These are phyloP conservation scores for Pluteus cervinus DNA, from an alignment of 768 basidiomycete species.

Conservation along the genomic window DNA sequence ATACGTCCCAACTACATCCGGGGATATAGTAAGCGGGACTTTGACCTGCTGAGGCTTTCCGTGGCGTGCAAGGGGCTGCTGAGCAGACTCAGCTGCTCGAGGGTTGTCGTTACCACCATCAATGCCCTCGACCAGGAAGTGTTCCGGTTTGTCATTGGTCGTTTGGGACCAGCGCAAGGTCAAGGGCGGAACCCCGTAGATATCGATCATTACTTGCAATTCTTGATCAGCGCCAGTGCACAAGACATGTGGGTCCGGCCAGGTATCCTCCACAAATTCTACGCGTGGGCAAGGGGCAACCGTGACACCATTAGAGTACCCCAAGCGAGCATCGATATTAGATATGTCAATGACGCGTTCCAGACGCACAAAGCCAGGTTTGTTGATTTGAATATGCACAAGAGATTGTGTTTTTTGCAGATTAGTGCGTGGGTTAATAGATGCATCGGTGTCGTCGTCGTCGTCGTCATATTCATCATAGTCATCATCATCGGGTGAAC, in stretches of 20 bases:
- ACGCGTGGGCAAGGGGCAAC: conserved; percentile 82
- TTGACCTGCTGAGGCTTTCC: conserved; percentile 46
- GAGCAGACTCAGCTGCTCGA: conserved; percentile 13
- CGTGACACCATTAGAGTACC: conserved; percentile 53
- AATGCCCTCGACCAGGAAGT: conserved; percentile 80
- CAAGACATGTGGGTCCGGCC: conserved; percentile 38
- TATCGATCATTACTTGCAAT: conserved; percentile 53
- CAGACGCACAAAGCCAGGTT: conserved; percentile 71
- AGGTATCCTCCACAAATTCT: conserved; percentile 47
- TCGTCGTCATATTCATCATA: conserved; percentile 73
- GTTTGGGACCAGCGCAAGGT: conserved; percentile 74
- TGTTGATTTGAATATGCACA: conserved; percentile 62
- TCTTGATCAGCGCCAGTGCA: conserved; percentile 66
- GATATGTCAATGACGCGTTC: conserved; percentile 68
- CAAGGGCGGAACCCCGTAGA: conserved; percentile 71
- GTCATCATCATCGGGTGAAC: conserved; percentile 32
- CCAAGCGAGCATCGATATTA: conserved; percentile 68
- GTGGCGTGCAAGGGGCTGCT: conserved; percentile 4
- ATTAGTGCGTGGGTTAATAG: conserved; percentile 26
- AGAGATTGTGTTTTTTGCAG: conserved; percentile 75
- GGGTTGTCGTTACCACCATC: conserved; percentile 45
- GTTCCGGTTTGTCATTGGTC: conserved; percentile 58
- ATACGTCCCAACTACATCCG: conserved; percentile 61
- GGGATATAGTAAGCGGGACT: conserved; percentile 62
- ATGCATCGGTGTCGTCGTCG: conserved; percentile 36